Evolutionary conservation across 306 rosid species (phyloP).

Genomic region (Rosa lucieae): DNA sequence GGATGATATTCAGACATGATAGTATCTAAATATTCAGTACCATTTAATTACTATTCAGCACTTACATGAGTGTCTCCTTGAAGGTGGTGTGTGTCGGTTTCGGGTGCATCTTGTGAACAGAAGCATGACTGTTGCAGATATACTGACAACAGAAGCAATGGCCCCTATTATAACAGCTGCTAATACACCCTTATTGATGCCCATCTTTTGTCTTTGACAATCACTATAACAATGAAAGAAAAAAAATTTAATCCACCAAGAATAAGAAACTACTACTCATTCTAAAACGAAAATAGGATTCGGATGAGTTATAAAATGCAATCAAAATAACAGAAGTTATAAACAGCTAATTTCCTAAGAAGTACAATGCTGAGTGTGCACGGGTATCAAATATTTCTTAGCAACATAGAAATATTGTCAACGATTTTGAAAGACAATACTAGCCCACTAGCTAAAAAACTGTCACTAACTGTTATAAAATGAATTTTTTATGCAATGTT

Average conservation of each 20-base stretch:
- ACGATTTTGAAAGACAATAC: not conserved
- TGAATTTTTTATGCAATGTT: not conserved
- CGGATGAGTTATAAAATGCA: not conserved
- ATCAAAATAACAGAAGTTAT: not conserved
- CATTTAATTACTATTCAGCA: slow-evolving; percentile 10
- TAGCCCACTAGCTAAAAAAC: not conserved
- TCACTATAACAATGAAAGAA: slow-evolving; percentile 33
- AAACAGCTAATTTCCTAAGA: not conserved
- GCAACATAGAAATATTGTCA: not conserved
- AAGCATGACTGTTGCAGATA: slow-evolving; percentile 45
- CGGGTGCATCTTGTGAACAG: slow-evolving; percentile 39
- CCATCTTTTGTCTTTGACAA: slow-evolving; percentile 14
- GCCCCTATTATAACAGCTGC: slow-evolving; percentile 50
- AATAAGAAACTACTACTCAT: slow-evolving; percentile 3
- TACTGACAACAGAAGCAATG: slow-evolving; percentile 36
- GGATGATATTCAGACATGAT: slow-evolving; percentile 10
- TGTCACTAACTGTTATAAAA: not conserved
- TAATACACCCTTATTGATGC: slow-evolving; percentile 36
- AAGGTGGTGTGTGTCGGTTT: slow-evolving; percentile 33
- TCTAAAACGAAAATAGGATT: not conserved
- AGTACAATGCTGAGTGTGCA: slow-evolving; percentile 11
- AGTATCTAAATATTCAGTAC: slow-evolving; percentile 6
- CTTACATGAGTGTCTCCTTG: slow-evolving; percentile 61
- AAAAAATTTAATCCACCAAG: slow-evolving; percentile 19
- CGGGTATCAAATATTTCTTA: not conserved